Evolutionary conservation across 73 alveolate species (phyloP).

Genomic region (Tetrahymena borealis): DNA sequence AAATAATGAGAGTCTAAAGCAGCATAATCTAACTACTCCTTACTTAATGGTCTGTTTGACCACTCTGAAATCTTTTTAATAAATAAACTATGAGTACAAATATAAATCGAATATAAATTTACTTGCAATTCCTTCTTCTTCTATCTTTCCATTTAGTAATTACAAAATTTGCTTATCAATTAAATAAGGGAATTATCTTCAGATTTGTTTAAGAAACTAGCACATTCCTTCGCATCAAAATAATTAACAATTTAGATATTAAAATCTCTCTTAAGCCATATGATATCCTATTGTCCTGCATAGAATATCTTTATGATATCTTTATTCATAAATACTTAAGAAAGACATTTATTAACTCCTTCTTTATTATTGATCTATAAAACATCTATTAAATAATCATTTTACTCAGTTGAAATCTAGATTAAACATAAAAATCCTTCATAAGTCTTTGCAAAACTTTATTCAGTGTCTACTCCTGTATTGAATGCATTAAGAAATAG

Average conservation of each 20-base stretch:
- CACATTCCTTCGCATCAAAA: constrained; percentile 32
- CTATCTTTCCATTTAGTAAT: constrained; percentile 8
- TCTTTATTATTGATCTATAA: not conserved
- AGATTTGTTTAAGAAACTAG: constrained; percentile 6
- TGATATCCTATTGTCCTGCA: constrained; percentile 27
- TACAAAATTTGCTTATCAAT: constrained; percentile 7
- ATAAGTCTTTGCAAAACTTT: constrained; percentile 19
- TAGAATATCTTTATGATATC: constrained; percentile 13
- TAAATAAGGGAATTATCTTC: constrained; percentile 23
- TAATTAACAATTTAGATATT: not conserved
- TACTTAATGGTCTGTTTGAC: constrained; percentile 39
- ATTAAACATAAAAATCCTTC: constrained; percentile 30
- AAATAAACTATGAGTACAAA: not conserved
- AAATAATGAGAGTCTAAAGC: constrained; percentile 36
- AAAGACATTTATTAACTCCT: not conserved
- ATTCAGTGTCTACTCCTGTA: constrained; percentile 28
- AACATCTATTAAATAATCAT: constrained; percentile 25
- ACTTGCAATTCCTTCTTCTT: constrained; percentile 17
- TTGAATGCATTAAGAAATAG: too few species aligned
- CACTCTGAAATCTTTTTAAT: constrained; percentile 22
- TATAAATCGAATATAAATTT: not conserved
- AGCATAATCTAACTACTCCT: constrained; percentile 35
- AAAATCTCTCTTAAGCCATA: constrained; percentile 41
- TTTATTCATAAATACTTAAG: not conserved
- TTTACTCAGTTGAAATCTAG: constrained; percentile 5